These are phyloP conservation scores for Diutina catenulata DNA, from an alignment of 1,139 yeast species.

Conservation along the genomic window DNA sequence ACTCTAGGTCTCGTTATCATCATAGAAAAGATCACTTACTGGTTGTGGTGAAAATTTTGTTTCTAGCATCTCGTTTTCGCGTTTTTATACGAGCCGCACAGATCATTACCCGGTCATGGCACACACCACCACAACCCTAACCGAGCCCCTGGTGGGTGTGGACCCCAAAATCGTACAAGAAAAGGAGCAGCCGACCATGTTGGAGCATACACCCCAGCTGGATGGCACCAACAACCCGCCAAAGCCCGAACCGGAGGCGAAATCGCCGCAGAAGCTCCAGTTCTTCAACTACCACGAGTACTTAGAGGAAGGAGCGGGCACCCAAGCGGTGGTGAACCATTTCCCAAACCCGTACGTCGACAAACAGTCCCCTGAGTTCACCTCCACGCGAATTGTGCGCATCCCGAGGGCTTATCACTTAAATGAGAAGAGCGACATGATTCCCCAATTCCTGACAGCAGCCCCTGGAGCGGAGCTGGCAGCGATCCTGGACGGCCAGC, in stretches of 20 bases:
- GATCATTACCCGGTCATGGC: too few species aligned
- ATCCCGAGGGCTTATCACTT: slow-evolving; percentile 1
- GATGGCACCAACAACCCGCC: neutral
- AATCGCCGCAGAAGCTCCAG: neutral
- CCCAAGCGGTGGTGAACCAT: neutral
- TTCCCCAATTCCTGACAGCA: neutral
- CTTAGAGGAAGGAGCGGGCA: neutral
- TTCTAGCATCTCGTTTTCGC: neutral
- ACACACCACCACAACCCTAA: too few species aligned
- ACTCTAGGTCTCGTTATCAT: slow-evolving; percentile 35
- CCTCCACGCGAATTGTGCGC: neutral
- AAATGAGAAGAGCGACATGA: neutral
- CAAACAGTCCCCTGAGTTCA: neutral
- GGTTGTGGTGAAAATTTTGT: neutral
- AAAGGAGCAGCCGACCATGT: neutral
- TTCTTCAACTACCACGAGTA: slow-evolving; percentile 4
- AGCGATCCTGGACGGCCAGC: neutral
- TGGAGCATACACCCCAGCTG: neutral
- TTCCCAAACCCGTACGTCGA: neutral
- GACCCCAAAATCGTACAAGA: neutral
- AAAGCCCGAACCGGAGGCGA: neutral
- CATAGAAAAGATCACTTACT: slow-evolving; percentile 10
- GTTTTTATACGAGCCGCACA: neutral
- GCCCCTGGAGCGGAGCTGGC: neutral
- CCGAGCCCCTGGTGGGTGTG: too few species aligned